Evolutionary conservation across 2,329 filamentous ascomycete species (phyloP).

Genomic region (Lachnellula occidentalis): DNA sequence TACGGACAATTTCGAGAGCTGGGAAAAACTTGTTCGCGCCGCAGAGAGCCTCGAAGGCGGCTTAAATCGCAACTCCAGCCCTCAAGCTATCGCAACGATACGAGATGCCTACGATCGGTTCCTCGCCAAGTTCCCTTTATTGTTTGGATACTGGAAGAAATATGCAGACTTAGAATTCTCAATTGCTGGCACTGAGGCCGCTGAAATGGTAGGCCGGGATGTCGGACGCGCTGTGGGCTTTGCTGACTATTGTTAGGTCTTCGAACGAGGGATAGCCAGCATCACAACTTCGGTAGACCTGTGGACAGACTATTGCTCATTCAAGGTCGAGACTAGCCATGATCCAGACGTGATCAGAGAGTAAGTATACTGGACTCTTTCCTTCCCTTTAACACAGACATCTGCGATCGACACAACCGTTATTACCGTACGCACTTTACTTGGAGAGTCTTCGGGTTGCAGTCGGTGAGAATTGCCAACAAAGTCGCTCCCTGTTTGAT

Average conservation of each 20-base stretch:
- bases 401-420: slow-evolving; percentile 34
- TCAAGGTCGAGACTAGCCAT: slow-evolving; percentile 97
- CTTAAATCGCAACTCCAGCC: slow-evolving; percentile 92
- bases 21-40: slow-evolving; percentile 85
- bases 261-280: slow-evolving; percentile 90
- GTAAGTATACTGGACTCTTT: slow-evolving; percentile 80
- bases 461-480: slow-evolving; percentile 69
- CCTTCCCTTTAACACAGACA: slow-evolving; percentile 56
- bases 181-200: slow-evolving; percentile 92
- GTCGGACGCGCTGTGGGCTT: slow-evolving; percentile 5
- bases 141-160: slow-evolving; percentile 99
- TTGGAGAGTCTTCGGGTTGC: slow-evolving; percentile 40
- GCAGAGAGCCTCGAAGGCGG: slow-evolving; percentile 85
- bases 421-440: slow-evolving; percentile 18
- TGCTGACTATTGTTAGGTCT: slow-evolving; percentile 56
- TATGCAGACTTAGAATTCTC: slow-evolving; percentile 98
- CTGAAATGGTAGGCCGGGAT: slow-evolving; percentile 70
- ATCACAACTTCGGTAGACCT: slow-evolving; percentile 92
- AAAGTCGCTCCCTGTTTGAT: slow-evolving; percentile 50
- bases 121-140: slow-evolving; percentile 86
- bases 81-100: slow-evolving; percentile 81
- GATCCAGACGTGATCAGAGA: slow-evolving; percentile 94
- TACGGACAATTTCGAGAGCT: slow-evolving; percentile 86
- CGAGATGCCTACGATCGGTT: slow-evolving; percentile 89
- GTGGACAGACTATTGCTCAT: slow-evolving; percentile 95